A percentile compares a stretch with the other conserved stretches of the same genome.
Conservation (phyloP, 768 basidiomycete genomes). For the Hemileccinum impolitum region DNA sequence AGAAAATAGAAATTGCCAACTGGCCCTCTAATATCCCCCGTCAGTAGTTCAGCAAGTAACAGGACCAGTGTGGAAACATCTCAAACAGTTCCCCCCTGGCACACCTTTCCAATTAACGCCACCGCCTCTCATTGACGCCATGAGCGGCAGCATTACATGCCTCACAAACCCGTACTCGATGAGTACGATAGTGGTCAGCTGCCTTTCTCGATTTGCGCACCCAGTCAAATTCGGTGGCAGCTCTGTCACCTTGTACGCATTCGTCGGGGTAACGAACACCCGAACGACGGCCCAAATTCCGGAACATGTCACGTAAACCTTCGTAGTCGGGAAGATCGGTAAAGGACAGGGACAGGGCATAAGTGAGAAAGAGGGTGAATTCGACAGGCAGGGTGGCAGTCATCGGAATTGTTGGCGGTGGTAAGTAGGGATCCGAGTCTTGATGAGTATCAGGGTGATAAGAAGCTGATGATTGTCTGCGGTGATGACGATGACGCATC, state of each 20-base stretch:
- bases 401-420: conserved; percentile 42
- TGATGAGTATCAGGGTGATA: conserved; percentile 14
- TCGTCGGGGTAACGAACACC: conserved; percentile 40
- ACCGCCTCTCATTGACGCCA: conserved; percentile 23
- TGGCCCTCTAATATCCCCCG: not conserved
- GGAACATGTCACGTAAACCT: conserved; percentile 72
- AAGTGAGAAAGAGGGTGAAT: conserved; percentile 74
- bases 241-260: conserved; percentile 13
- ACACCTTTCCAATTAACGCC: conserved; percentile 19
- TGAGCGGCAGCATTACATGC: conserved; percentile 32
- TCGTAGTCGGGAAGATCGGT: conserved; percentile 89
- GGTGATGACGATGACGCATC: conserved; percentile 13
- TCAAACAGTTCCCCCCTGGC: conserved; percentile 2
- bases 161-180: conserved; percentile 32
- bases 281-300: conserved; percentile 51
- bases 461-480: conserved; percentile 18
- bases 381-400: conserved; percentile 77
- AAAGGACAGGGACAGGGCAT: conserved; percentile 79
- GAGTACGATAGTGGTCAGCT: conserved; percentile 14
- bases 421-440: conserved; percentile 7
- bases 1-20: conserved; percentile 1
- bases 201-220: conserved; percentile 35
- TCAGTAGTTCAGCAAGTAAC: not conserved
- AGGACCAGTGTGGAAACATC: not conserved
- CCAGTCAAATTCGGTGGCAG: conserved; percentile 43